Conservation (phyloP, 257 asterid species). For the Sherardia arvensis region DNA sequence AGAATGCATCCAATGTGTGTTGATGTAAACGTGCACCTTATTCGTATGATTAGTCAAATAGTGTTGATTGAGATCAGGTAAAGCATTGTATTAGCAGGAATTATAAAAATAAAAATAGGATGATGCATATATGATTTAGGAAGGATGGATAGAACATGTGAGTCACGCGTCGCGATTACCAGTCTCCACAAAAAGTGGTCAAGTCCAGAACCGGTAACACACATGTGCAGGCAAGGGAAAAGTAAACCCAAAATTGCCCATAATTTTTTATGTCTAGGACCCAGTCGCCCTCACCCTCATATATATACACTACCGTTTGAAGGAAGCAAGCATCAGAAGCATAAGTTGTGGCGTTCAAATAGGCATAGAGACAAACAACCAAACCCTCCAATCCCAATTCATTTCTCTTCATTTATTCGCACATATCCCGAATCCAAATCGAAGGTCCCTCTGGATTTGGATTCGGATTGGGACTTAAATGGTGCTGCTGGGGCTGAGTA, state of each 20-base stretch:
- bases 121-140: too few relatives aligned
- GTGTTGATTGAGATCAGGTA: too few relatives aligned
- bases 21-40: too few relatives aligned
- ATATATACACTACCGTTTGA: neutral
- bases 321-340: neutral
- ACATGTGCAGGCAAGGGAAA: neutral
- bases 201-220: too few relatives aligned
- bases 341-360: neutral
- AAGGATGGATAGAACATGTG: neutral
- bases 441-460: too few relatives aligned
- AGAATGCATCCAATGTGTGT: neutral
- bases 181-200: neutral
- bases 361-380: neutral
- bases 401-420: too few relatives aligned
- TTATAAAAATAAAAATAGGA: too few relatives aligned
- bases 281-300: too few relatives aligned
- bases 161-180: neutral
- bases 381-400: neutral
- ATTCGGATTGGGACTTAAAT: neutral
- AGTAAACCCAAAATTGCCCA: neutral
- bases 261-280: neutral
- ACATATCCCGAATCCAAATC: too few relatives aligned
- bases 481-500: slow-evolving; percentile 9
- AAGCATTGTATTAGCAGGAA: too few relatives aligned
- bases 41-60: too few relatives aligned